These are phyloP conservation scores for Diospyros kaki DNA, from an alignment of 148 eudicot species.

Conservation along the genomic window DNA sequence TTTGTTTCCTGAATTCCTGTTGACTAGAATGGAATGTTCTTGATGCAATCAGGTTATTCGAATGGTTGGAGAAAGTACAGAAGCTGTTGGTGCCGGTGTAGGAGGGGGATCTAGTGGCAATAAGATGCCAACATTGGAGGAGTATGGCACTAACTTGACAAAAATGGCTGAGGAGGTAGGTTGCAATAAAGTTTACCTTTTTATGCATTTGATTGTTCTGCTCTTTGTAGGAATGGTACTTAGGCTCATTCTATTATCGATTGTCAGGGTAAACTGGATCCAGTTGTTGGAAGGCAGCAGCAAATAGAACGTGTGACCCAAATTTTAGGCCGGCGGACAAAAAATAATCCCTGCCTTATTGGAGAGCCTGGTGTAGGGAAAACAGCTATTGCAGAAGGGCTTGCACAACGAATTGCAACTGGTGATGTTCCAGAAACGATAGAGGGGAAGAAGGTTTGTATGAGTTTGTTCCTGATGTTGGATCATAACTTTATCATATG, in stretches of 20 bases:
- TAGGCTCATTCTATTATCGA: constrained; percentile 13
- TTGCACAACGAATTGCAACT: constrained; percentile 79
- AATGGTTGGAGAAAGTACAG: constrained; percentile 76
- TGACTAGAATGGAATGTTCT: not conserved
- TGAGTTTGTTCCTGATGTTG: not conserved
- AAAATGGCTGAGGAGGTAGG: constrained; percentile 87
- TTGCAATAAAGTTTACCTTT: not conserved
- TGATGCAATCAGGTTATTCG: constrained; percentile 55
- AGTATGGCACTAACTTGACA: constrained; percentile 90
- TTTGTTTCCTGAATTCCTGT: constrained; percentile 6
- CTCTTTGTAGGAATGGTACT: not conserved
- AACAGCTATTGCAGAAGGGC: constrained; percentile 95
- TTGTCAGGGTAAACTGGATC: constrained; percentile 85
- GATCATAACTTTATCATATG: not conserved
- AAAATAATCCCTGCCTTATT: constrained; percentile 92
- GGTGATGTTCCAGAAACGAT: constrained; percentile 97
- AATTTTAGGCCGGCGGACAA: constrained; percentile 81
- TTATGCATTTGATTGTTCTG: not conserved
- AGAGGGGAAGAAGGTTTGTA: constrained; percentile 80
- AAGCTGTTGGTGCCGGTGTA: constrained; percentile 77
- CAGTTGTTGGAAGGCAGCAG: constrained; percentile 87
- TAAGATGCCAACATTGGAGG: constrained; percentile 87
- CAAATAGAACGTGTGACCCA: constrained; percentile 93
- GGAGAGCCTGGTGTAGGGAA: constrained; percentile 99
- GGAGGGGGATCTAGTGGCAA: constrained; percentile 68